These are phyloP conservation scores for Besnoitia besnoiti DNA, from an alignment of 169 alveolate genomes.

Conservation along the genomic window DNA sequence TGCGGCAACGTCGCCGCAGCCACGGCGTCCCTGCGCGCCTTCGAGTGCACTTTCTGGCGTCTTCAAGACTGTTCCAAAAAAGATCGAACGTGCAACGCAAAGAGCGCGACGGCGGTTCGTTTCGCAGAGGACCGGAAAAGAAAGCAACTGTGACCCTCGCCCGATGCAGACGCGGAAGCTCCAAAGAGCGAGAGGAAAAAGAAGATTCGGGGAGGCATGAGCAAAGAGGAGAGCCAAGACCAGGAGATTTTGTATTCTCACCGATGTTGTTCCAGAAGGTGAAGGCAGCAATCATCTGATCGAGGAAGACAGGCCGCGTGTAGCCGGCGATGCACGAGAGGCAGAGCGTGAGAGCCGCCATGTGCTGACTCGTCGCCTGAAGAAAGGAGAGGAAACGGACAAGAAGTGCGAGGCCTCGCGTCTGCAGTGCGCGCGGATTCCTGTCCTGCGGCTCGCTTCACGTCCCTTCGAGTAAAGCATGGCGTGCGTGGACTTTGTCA, in stretches of 20 bases:
- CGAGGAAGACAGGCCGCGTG: constrained; percentile 54
- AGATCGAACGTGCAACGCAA: too few relatives aligned
- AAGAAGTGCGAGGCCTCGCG: neutral
- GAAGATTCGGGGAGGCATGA: neutral
- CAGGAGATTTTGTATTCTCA: neutral
- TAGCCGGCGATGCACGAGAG: constrained; percentile 59
- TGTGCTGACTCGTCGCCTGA: constrained; percentile 57
- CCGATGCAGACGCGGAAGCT: neutral
- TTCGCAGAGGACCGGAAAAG: too few relatives aligned
- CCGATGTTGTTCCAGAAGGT: constrained; percentile 57
- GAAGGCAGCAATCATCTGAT: constrained; percentile 48
- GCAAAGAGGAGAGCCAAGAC: neutral
- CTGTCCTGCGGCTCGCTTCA: neutral
- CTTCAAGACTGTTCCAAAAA: too few relatives aligned
- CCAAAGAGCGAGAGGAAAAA: neutral
- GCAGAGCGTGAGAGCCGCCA: constrained; percentile 47
- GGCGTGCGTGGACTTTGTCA: too few relatives aligned
- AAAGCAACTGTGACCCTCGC: too few relatives aligned
- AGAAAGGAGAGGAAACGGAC: neutral
- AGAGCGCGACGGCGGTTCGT: too few relatives aligned
- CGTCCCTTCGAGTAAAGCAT: too few relatives aligned
- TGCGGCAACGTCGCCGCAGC: too few relatives aligned
- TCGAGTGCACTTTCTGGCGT: too few relatives aligned
- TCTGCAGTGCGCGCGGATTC: neutral
- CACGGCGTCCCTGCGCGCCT: too few relatives aligned